Conservation (phyloP, 2,329 filamentous ascomycete species). For the Basipetospora chlamydospora region DNA sequence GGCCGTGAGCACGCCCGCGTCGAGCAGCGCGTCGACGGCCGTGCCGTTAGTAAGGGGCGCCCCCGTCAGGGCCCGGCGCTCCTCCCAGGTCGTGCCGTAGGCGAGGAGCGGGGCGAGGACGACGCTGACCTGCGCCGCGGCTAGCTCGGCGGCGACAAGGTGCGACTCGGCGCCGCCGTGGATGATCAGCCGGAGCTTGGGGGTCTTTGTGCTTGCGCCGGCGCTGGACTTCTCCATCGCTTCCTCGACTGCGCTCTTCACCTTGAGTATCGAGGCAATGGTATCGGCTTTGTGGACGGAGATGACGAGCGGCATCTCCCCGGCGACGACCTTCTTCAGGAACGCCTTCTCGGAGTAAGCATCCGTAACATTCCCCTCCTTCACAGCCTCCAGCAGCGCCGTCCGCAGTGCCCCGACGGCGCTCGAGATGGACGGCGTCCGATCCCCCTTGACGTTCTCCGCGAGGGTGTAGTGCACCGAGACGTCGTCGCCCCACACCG, state of each 20-base stretch:
- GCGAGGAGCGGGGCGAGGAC: constrained; percentile 45
- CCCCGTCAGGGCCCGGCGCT: constrained; percentile 45
- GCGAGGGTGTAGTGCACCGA: constrained; percentile 46
- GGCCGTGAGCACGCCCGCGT: constrained; percentile 42
- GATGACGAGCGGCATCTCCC: constrained; percentile 38
- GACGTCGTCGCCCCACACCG: constrained; percentile 38
- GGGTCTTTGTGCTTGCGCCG: constrained; percentile 1
- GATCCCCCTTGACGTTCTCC: constrained; percentile 25
- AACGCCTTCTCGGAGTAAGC: constrained; percentile 33
- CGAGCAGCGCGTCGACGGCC: constrained; percentile 38
- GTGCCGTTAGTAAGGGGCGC: constrained; percentile 54
- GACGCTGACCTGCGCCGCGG: constrained; percentile 39
- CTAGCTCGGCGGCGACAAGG: constrained; percentile 43
- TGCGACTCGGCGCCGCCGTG: constrained; percentile 50
- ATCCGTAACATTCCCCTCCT: constrained; percentile 20
- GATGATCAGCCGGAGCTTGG: constrained; percentile 39
- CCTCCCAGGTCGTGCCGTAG: constrained; percentile 41
- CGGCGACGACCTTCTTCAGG: constrained; percentile 38
- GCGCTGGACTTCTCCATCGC: background rate
- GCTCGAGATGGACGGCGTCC: constrained; percentile 35
- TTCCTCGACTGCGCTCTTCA: constrained; percentile 42
- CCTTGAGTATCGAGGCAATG: constrained; percentile 41
- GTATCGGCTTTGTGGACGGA: constrained; percentile 48
- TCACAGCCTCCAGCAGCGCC: constrained; percentile 35
- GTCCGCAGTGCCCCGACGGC: constrained; percentile 34